Evolutionary conservation across 2,329 filamentous ascomycete genomes (phyloP).

Genomic region (Exophiala xenobiotica): DNA sequence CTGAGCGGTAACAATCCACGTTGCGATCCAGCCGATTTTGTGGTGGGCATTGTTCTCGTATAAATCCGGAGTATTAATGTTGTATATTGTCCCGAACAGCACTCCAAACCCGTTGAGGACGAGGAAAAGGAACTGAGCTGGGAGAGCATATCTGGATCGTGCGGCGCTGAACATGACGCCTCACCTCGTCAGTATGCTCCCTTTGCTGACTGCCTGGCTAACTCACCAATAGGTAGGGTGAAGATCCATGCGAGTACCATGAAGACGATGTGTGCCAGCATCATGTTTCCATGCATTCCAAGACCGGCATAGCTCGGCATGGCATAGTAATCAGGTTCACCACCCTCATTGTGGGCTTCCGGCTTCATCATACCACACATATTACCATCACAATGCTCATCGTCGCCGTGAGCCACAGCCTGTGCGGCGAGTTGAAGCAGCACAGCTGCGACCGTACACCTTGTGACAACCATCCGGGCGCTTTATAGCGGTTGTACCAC

Average conservation of each 20-base stretch:
- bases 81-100: constrained; percentile 69
- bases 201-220: background rate
- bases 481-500: constrained; percentile 1
- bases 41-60: constrained; percentile 87
- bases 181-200: constrained; percentile 38
- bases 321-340: constrained; percentile 30
- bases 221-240: constrained; percentile 68
- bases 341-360: constrained; percentile 24
- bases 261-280: constrained; percentile 68
- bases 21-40: constrained; percentile 81
- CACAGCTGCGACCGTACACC: constrained; percentile 24
- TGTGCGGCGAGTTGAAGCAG: constrained; percentile 26
- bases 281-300: constrained; percentile 42
- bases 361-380: constrained; percentile 29
- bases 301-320: constrained; percentile 43
- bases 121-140: constrained; percentile 67
- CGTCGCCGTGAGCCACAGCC: constrained; percentile 27
- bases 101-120: constrained; percentile 63
- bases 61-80: constrained; percentile 76
- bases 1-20: constrained; percentile 69
- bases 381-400: constrained; percentile 18
- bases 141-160: constrained; percentile 70
- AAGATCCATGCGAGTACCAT: constrained; percentile 74
- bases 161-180: constrained; percentile 84
- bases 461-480: constrained; percentile 23